Evolutionary conservation across 2,329 filamentous ascomycete species (phyloP), one percentile per base, ranked within the genome.

Genomic region (Trematosphaeria pertusa): DNA sequence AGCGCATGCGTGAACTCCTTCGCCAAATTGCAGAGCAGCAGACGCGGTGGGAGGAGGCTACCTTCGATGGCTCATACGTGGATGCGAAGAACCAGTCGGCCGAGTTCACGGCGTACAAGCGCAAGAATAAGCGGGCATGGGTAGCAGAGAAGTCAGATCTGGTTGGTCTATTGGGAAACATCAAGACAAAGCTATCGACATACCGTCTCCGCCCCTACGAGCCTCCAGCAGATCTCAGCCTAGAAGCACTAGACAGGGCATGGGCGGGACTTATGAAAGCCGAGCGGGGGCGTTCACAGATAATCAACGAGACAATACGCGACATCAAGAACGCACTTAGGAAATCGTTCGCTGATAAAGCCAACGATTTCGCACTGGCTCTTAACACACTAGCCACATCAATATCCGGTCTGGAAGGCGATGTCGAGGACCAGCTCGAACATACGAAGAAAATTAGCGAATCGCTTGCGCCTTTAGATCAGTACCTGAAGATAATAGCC

Each of bases 301-400:
- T 95, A 60, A 97, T 99, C 73, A 99, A 99, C 71, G 94, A 97
- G 73, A 97, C 91, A 5, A 99, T 99, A 60, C 84, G 94, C 78
- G 94, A 99, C 70, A 97, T 99, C 81, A 99, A 99, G 73, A 97
- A 99, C 70, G 87, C 87, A 9, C 83, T 99, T 21, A 88, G 94
- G 37, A 90, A 87, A 64, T 91, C 89, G 1, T 99, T 99, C 71
- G 94, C 94, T 12, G 92, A 97, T 75, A 97, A 97, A 76, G 94
- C 94, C 52, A 99, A 99, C 67, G 93, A 97, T 73, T 97, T 99
- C 75, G 94, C 94, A 7, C 81, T 97, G 59, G 92, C 94, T 4
- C 82, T 99, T 50, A 96, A 96, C 73, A 97, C 94, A 0, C 87
- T 99, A 73, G 92, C 96, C 58, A 79, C 96, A 48, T 93, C 93